These are phyloP conservation scores for Hypholoma sublateritium DNA, from an alignment of 768 basidiomycete genomes.

Conservation along the genomic window DNA sequence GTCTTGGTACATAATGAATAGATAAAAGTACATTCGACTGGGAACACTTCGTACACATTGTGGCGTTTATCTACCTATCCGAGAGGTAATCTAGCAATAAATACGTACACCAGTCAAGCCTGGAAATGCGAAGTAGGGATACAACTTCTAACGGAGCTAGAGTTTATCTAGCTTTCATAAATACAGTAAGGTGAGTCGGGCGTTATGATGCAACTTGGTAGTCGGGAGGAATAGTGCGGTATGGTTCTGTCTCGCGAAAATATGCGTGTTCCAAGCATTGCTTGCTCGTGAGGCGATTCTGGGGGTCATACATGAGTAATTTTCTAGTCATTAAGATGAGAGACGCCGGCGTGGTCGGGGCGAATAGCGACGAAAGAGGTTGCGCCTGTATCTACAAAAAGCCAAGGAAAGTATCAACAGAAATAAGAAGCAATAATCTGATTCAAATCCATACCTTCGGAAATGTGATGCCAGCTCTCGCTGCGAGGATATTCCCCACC, in stretches of 20 bases:
- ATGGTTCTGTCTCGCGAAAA: conserved; percentile 62
- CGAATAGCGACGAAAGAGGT: conserved; percentile 67
- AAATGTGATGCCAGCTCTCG: conserved; percentile 73
- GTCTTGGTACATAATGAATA: background rate
- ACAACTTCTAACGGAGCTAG: background rate
- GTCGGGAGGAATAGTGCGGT: conserved; percentile 4
- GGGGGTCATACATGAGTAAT: conserved; percentile 86
- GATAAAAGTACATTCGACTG: background rate
- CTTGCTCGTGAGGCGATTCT: conserved; percentile 71
- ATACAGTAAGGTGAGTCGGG: background rate
- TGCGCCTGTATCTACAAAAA: conserved; percentile 51
- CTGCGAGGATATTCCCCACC: conserved; percentile 78
- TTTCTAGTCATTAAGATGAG: conserved; percentile 85
- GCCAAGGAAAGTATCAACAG: conserved; percentile 1
- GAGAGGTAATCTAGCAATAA: background rate
- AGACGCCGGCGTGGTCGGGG: conserved; percentile 64
- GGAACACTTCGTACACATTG: background rate
- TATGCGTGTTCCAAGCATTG: conserved; percentile 85
- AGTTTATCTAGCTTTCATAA: background rate
- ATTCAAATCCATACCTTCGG: conserved; percentile 56
- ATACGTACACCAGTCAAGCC: background rate
- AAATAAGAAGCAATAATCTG: conserved; percentile 20
- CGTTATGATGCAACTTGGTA: background rate
- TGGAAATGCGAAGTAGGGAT: background rate
- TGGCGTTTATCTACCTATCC: background rate